phyloP scores from a whole-genome alignment of 371 early-diverging fungal species.

The Batkoa obscura region DNA sequence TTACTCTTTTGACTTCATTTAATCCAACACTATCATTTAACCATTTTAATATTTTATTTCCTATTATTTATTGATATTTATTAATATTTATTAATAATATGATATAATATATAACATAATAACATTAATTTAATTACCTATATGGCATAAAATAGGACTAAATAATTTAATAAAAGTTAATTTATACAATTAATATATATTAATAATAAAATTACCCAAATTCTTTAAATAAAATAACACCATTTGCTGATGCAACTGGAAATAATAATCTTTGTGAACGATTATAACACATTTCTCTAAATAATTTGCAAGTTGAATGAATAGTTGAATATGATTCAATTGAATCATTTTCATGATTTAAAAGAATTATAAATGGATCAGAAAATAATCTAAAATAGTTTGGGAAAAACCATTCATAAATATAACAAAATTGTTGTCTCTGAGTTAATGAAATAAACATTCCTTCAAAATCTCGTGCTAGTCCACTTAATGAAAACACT shows the following conservation, averaged over 20 bases:
- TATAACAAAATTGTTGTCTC: slow-evolving; percentile 36
- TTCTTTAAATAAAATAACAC: slow-evolving; percentile 77
- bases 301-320: slow-evolving; percentile 43
- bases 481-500: slow-evolving; percentile 21
- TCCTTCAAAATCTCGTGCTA: slow-evolving; percentile 66
- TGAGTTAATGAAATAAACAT: slow-evolving; percentile 45
- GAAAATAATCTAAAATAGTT: slow-evolving; percentile 33
- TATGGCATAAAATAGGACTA: too few relatives aligned
- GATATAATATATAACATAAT: too few relatives aligned
- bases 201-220: slow-evolving; percentile 31
- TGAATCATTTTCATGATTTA: slow-evolving; percentile 35
- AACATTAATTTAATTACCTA: too few relatives aligned
- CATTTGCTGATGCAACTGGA: slow-evolving; percentile 68
- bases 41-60: too few relatives aligned
- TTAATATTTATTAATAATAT: too few relatives aligned
- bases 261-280: slow-evolving; percentile 61
- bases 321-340: slow-evolving; percentile 16
- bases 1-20: too few relatives aligned
- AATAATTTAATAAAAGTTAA: too few relatives aligned
- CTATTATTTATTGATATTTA: too few relatives aligned
- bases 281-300: slow-evolving; percentile 61
- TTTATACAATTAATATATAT: too few relatives aligned
- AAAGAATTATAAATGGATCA: not conserved
- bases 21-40: too few relatives aligned
- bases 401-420: slow-evolving; percentile 75